Base-by-base conservation (phyloP, 257 asterid genomes). In the Mitragyna speciosa region DNA sequence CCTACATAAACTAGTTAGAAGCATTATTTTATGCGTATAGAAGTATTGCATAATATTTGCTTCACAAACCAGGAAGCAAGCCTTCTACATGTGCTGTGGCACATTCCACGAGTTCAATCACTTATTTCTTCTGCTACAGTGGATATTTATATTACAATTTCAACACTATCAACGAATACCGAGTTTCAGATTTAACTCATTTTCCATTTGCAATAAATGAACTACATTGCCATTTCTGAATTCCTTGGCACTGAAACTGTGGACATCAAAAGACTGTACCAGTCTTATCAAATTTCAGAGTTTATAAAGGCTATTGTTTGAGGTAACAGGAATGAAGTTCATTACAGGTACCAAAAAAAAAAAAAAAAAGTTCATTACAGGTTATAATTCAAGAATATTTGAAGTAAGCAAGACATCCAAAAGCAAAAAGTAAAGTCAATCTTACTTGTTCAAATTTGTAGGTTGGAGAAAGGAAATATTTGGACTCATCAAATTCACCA, bases 361-460 rank as follows among this genome's bases (percentile, higher is more conserved):
- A n/a, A n/a, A n/a, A n/a, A n/a, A n/a, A n/a, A 30, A 49, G 65
- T 51, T 22, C 24, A 2, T 16, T 30, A 39, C 9, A 51, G 58
- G 48, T 3, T 8, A 20, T 52, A 54, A 19, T 17, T 52, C 28
- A 31, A 36, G 10, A 31, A 11, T 19, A 33, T 19, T 30, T 31
- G 14, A 17, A 4, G 17, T 12, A 49, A 33, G 22, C 7, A 30
- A 54, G 20, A 36, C 15, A 75, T 54, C 70, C 28, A 36, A 20
- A 33, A 22, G 51, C 7, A 1, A 22, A 36, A 56, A 36, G 6
- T 24, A 9, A 12, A 75, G 54, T 56, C 45, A 41, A 58, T 63
- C 95, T 80, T 89, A 94, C 99, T 87, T 96, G 99, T 85, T 96
- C 99, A 86, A 96, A 96, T 89, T 92, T 92, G 86, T 90, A 88